Evolutionary conservation across 2,329 filamentous ascomycete species (phyloP).

Genomic region (Pseudogymnoascus sp.): DNA sequence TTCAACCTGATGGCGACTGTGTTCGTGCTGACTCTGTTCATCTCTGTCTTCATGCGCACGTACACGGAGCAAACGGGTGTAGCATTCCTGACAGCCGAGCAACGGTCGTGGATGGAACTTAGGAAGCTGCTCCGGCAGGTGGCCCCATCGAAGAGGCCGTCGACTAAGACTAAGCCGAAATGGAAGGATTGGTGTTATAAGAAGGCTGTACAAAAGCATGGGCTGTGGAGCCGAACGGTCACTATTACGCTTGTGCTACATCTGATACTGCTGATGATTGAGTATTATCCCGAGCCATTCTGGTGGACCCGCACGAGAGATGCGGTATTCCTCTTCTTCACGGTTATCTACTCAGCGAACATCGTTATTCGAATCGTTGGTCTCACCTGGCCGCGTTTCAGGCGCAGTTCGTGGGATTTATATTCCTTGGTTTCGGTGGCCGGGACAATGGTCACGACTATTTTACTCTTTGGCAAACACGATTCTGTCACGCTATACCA

Average conservation of each 20-base stretch:
- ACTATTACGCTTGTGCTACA: slow-evolving; percentile 76
- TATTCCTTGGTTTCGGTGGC: slow-evolving; percentile 74
- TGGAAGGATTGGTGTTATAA: slow-evolving; percentile 96
- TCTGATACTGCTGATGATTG: slow-evolving; percentile 70
- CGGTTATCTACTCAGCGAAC: slow-evolving; percentile 73
- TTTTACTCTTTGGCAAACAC: slow-evolving; percentile 59
- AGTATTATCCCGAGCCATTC: slow-evolving; percentile 68
- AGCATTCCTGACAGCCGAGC: slow-evolving; percentile 88
- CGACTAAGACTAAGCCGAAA: slow-evolving; percentile 62
- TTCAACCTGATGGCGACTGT: slow-evolving; percentile 96
- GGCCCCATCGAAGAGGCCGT: slow-evolving; percentile 86
- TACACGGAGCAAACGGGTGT: slow-evolving; percentile 98
- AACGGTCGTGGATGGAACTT: slow-evolving; percentile 92
- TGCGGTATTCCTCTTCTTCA: slow-evolving; percentile 71
- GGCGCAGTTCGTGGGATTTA: slow-evolving; percentile 89
- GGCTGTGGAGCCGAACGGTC: slow-evolving; percentile 79
- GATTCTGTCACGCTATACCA: slow-evolving; percentile 57
- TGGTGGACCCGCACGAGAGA: slow-evolving; percentile 67
- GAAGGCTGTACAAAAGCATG: slow-evolving; percentile 85
- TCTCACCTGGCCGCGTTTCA: slow-evolving; percentile 84
- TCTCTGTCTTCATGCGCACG: slow-evolving; percentile 99
- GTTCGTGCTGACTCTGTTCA: slow-evolving; percentile 93
- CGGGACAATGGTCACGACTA: slow-evolving; percentile 74
- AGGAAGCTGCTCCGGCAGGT: slow-evolving; percentile 88
- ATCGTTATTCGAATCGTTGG: slow-evolving; percentile 77